phyloP scores from a whole-genome alignment of 768 basidiomycete genomes.

The Mycena belliarum region DNA sequence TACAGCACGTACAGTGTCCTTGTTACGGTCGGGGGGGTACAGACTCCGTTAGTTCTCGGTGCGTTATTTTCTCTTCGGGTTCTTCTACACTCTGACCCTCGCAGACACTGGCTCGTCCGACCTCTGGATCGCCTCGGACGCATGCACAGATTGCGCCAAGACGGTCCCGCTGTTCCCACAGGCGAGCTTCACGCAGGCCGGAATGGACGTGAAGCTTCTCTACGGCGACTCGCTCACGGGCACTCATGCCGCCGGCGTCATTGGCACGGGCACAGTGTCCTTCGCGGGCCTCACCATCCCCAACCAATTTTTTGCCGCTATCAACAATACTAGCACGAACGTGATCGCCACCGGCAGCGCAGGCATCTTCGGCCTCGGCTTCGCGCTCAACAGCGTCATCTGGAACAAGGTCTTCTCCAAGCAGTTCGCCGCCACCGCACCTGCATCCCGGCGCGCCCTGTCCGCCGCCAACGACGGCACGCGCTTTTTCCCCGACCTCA shows the following conservation, averaged over 20 bases:
- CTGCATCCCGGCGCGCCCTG: constrained; percentile 1
- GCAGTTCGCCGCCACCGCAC: constrained; percentile 8
- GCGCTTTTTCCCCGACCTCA: constrained; percentile 31
- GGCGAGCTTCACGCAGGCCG: constrained; percentile 45
- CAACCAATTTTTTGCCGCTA: constrained; percentile 64
- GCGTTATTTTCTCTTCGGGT: constrained; percentile 11
- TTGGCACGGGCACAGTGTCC: constrained; percentile 59
- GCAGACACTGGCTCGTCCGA: constrained; percentile 80
- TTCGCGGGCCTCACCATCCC: constrained; percentile 52
- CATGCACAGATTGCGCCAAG: constrained; percentile 47
- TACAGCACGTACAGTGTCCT: constrained; percentile 65
- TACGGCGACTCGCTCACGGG: constrained; percentile 77
- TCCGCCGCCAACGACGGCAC: constrained; percentile 25
- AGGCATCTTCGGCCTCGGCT: constrained; percentile 77
- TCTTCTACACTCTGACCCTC: not conserved
- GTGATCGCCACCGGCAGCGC: constrained; percentile 55
- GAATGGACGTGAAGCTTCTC: constrained; percentile 47
- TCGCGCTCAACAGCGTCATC: constrained; percentile 44
- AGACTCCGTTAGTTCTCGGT: constrained; percentile 65
- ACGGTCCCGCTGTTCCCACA: constrained; percentile 52
- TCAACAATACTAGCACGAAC: constrained; percentile 69
- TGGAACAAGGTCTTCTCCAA: constrained; percentile 41
- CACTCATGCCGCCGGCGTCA: constrained; percentile 63
- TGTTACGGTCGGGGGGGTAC: constrained; percentile 53
- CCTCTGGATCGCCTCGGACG: constrained; percentile 68